Evolutionary conservation across 2,329 filamentous ascomycete species (phyloP).

Genomic region (Davidsoniella neocaledoniae): DNA sequence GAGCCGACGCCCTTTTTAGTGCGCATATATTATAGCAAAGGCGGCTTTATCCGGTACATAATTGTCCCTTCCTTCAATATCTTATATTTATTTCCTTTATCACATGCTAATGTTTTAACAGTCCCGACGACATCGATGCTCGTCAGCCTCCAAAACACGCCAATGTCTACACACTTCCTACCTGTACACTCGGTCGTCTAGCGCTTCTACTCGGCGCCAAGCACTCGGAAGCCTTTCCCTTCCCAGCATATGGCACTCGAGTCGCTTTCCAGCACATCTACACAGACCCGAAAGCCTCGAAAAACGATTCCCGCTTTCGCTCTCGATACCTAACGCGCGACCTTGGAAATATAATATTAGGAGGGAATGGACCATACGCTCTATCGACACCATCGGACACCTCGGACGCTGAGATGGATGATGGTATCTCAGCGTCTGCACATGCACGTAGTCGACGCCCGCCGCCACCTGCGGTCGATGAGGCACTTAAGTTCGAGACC

Average conservation of each 20-base stretch:
- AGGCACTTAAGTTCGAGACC: conserved; percentile 38
- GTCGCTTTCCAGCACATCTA: conserved; percentile 79
- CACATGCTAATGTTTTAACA: conserved; percentile 18
- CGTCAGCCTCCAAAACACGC: conserved; percentile 46
- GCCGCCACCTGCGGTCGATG: conserved; percentile 19
- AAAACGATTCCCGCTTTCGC: conserved; percentile 14
- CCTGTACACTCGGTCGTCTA: conserved; percentile 67
- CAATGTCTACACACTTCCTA: conserved; percentile 73
- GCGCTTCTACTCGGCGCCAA: conserved; percentile 57
- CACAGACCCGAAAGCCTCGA: conserved; percentile 42
- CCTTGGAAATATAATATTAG: conserved; percentile 66
- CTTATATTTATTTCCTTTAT: not conserved
- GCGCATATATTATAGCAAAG: conserved; percentile 66
- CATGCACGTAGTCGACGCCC: conserved; percentile 58
- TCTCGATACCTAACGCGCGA: conserved; percentile 60
- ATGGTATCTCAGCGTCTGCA: conserved; percentile 49
- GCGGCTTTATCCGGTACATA: conserved; percentile 51
- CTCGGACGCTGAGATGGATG: conserved; percentile 33
- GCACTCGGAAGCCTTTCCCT: conserved; percentile 49
- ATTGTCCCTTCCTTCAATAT: not conserved
- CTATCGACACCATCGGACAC: conserved; percentile 14
- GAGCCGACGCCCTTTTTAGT: conserved; percentile 63
- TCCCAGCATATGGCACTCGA: conserved; percentile 62
- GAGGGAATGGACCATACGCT: conserved; percentile 35
- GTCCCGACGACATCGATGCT: conserved; percentile 53